Evolutionary conservation across 305 asterid genomes (phyloP), one percentile per base, ranked within the genome.

Genomic region (Petunia hybrid): DNA sequence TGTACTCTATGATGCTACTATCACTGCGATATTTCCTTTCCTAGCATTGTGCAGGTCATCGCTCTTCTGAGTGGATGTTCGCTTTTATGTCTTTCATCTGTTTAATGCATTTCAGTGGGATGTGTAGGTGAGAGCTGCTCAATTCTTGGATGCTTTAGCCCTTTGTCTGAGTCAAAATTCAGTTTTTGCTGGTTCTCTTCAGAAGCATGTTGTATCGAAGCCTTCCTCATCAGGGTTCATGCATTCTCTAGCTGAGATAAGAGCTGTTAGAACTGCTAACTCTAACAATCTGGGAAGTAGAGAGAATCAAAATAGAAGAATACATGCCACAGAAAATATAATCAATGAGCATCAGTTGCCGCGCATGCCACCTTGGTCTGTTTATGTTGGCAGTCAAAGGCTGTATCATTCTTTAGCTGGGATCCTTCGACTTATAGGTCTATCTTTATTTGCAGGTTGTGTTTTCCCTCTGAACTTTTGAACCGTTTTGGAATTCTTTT

Each of bases 311-410:
- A 90, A 81, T 82, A 85, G 87, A 79, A 90, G 81, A 80, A 76
- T 60, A 65, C 64, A 48, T 79, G 74, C 83, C 78, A 76, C 76
- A 68, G 90, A 90, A 82, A 88, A 82, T 80, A 81, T 85, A 85
- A 83, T 80, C 59, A 85, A 87, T 41, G 92, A 87, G 75, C 87
- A 91, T 80, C 91, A 84, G 89, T 90, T 93, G 71, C 99, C 98
- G 63, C 88, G 86, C 87, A 89, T 94, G 93, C 99, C 99, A 42
- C 98, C 99, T 76, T 96, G 99, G 99, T 91, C 94, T 88, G 85
- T 73, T 80, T 70, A 86, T 70, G 84, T 85, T 85, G 98, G 94
- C 70, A 90, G 92, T 83, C 97, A 86, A 86, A 92, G 90, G 84
- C 87, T 96, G 84, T 96, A 96, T 86, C 88, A 87, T 82, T 88